phyloP scores from a whole-genome alignment of 352 stramenopile genomes.

The Phytophthora quininea region DNA sequence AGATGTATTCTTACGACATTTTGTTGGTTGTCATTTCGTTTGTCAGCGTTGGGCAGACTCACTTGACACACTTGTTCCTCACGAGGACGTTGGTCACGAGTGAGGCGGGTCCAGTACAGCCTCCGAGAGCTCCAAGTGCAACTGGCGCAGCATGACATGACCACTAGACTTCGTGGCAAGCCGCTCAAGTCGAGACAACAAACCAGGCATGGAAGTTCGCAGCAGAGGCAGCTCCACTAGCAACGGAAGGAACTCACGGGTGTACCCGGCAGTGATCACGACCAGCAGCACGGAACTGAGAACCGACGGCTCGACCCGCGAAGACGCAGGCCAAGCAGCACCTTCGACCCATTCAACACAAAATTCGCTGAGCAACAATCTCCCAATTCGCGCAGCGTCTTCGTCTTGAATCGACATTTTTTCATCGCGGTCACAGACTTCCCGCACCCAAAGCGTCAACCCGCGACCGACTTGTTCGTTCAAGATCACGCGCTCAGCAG shows the following conservation, averaged over 20 bases:
- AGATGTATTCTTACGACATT: too few relatives aligned
- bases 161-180: conserved; percentile 2
- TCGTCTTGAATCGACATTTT: not conserved
- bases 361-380: conserved; percentile 21
- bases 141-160: conserved; percentile 15
- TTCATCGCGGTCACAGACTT: conserved; percentile 1
- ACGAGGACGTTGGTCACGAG: not conserved
- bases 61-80: too few relatives aligned
- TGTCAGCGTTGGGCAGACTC: too few relatives aligned
- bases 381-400: not conserved
- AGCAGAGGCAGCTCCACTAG: conserved; percentile 21
- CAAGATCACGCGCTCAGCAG: conserved; percentile 3
- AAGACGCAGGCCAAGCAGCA: not conserved
- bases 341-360: conserved; percentile 18
- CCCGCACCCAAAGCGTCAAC: conserved; percentile 12
- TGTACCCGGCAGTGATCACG: conserved; percentile 18
- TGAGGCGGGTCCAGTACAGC: conserved; percentile 1
- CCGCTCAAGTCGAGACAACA: conserved; percentile 20
- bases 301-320: not conserved
- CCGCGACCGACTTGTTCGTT: conserved; percentile 22
- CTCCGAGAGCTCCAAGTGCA: conserved; percentile 19
- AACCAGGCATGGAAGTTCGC: conserved; percentile 1
- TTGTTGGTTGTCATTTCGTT: too few relatives aligned
- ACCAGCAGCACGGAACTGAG: conserved; percentile 12
- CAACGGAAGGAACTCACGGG: conserved; percentile 24